Percentiles rank a stretch among this genome's conserved stretches.
Conservation (phyloP, 2,329 filamentous ascomycete species). For the Colletotrichum karsti region DNA sequence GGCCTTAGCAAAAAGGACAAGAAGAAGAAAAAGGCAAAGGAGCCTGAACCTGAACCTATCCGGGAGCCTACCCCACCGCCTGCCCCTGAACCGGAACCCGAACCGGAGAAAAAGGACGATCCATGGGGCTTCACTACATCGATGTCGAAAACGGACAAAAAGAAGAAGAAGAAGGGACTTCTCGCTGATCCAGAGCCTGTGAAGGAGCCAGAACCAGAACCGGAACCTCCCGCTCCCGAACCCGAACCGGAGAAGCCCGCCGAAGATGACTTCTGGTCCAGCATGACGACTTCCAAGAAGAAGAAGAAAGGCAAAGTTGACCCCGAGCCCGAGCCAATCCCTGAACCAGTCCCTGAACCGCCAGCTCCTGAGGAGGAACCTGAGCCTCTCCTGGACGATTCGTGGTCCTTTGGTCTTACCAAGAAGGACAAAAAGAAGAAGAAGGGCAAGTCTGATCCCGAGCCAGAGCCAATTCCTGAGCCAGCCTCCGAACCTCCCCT, state of each 20-base stretch:
- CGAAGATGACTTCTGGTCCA: too few species aligned
- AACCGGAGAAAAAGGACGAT: conserved; percentile 29
- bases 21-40: conserved; percentile 37
- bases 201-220: conserved; percentile 32
- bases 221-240: conserved; percentile 31
- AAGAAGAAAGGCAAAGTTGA: conserved; percentile 37
- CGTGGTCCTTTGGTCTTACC: conserved; percentile 36
- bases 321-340: conserved; percentile 27
- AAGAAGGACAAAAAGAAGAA: conserved; percentile 41
- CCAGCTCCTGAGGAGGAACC: conserved; percentile 18
- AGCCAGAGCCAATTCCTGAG: conserved; percentile 27
- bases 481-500: neutral
- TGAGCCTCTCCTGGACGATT: conserved; percentile 30
- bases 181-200: conserved; percentile 33
- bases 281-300: conserved; percentile 47
- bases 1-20: conserved; percentile 39
- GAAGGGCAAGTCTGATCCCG: conserved; percentile 32
- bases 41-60: conserved; percentile 16
- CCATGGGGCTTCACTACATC: conserved; percentile 33
- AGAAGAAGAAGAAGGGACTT: conserved; percentile 44
- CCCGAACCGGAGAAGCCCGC: conserved; percentile 30
- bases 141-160: conserved; percentile 46
- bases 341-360: conserved; percentile 18
- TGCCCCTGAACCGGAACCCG: conserved; percentile 33
- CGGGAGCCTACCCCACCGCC: conserved; percentile 23